These are phyloP conservation scores for Paramyrothecium sp. DNA, from an alignment of 2,329 filamentous ascomycete species.

Conservation along the genomic window DNA sequence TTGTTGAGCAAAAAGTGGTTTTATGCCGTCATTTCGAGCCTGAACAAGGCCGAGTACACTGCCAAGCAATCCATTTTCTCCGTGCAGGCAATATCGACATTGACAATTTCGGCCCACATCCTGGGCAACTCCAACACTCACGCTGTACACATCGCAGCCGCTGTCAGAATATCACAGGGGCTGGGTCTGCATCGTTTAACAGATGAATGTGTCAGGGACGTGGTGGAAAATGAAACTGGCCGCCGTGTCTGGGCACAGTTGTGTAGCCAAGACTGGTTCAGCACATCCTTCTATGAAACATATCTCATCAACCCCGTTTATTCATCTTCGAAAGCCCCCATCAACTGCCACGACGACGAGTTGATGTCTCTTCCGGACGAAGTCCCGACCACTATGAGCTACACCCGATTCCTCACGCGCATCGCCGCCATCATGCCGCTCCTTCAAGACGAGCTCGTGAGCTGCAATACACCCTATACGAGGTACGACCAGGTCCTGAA, in stretches of 20 bases:
- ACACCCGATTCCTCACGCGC: conserved; percentile 24
- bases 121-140: conserved; percentile 47
- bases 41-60: conserved; percentile 42
- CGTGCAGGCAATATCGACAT: conserved; percentile 43
- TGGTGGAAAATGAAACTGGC: conserved; percentile 23
- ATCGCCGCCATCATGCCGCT: conserved; percentile 31
- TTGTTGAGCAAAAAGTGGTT: conserved; percentile 43
- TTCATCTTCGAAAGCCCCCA: conserved; percentile 30
- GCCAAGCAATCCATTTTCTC: conserved; percentile 35
- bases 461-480: conserved; percentile 28
- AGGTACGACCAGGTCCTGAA: conserved; percentile 33
- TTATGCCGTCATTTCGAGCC: conserved; percentile 39
- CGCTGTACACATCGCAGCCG: conserved; percentile 41
- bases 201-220: conserved; percentile 13
- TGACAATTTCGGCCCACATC: conserved; percentile 48
- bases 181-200: conserved; percentile 42
- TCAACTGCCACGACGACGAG: conserved; percentile 33
- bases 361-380: conserved; percentile 8
- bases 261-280: conserved; percentile 35
- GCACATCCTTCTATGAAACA: conserved; percentile 34
- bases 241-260: conserved; percentile 34
- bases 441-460: conserved; percentile 28
- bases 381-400: conserved; percentile 22
- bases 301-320: conserved; percentile 25
- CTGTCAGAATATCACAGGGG: conserved; percentile 43